These are phyloP conservation scores for Oldenlandia corymbosa DNA, from an alignment of 257 asterid species.

Conservation along the genomic window DNA sequence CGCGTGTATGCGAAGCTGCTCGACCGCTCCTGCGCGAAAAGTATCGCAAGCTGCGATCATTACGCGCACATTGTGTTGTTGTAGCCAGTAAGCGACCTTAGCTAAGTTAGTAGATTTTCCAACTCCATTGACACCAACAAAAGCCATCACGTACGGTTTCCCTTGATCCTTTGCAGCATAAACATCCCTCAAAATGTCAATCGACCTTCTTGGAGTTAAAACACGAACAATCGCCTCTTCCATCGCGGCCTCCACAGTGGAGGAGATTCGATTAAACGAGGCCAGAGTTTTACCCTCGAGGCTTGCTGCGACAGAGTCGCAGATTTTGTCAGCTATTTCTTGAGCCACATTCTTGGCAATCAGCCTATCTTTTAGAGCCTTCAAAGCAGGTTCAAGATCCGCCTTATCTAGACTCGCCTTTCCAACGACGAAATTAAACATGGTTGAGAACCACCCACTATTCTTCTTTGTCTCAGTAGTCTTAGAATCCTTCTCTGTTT, in stretches of 20 bases:
- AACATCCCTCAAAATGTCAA: conserved; percentile 94
- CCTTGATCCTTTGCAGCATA: conserved; percentile 89
- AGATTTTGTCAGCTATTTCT: conserved; percentile 95
- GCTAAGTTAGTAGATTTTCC: conserved; percentile 98
- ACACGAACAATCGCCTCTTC: conserved; percentile 98
- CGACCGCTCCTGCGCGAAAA: conserved; percentile 98
- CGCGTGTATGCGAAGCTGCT: conserved; percentile 96
- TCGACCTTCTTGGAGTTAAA: conserved; percentile 90
- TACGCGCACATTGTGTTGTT: conserved; percentile 69
- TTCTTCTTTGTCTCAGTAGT: conserved; percentile 54
- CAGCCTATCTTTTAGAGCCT: conserved; percentile 95
- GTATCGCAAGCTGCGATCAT: conserved; percentile 99
- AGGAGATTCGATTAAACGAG: conserved; percentile 85
- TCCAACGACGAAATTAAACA: conserved; percentile 87
- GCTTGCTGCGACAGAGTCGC: conserved; percentile 96
- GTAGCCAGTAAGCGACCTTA: conserved; percentile 99
- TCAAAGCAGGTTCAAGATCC: conserved; percentile 86
- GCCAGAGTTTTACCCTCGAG: conserved; percentile 88
- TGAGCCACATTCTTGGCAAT: conserved; percentile 99
- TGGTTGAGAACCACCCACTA: conserved; percentile 97
- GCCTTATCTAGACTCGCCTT: conserved; percentile 85
- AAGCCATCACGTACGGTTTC: conserved; percentile 93
- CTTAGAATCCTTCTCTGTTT: conserved; percentile 38
- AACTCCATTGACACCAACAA: conserved; percentile 97
- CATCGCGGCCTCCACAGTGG: conserved; percentile 95